A percentile compares a stretch with the other conserved stretches of the same genome.
phyloP scores from a whole-genome alignment of 1,284 basidiomycete genomes.

The Somion occarium region DNA sequence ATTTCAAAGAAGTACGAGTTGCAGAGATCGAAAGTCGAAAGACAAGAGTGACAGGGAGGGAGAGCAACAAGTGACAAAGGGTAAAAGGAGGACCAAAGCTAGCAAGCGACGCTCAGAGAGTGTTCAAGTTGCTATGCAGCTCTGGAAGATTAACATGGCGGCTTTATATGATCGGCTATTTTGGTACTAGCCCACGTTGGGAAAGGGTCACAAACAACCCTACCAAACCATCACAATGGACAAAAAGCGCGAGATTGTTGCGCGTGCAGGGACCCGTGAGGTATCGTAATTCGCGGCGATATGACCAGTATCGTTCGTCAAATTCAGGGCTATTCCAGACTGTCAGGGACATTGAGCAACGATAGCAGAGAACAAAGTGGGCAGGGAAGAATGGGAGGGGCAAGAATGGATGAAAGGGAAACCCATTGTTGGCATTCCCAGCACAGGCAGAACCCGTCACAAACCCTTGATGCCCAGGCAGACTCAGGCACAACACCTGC shows the following conservation, averaged over 20 bases:
- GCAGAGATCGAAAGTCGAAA: slow-evolving; percentile 16
- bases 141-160: slow-evolving; percentile 1
- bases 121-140: slow-evolving; percentile 5
- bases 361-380: background rate
- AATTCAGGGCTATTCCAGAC: background rate
- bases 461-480: slow-evolving; percentile 2
- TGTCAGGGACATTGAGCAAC: background rate
- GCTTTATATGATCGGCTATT: background rate
- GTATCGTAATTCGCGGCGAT: background rate
- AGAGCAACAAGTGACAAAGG: slow-evolving; percentile 1
- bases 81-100: slow-evolving; percentile 1
- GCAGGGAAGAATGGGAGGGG: slow-evolving; percentile 6
- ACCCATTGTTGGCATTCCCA: background rate
- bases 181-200: background rate
- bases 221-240: slow-evolving; percentile 15
- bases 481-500: background rate
- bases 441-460: background rate
- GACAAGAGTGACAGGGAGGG: slow-evolving; percentile 9
- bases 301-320: too few species aligned
- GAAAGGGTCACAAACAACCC: slow-evolving; percentile 12
- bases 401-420: slow-evolving; percentile 7
- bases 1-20: slow-evolving; percentile 19
- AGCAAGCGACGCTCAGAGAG: slow-evolving; percentile 7
- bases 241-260: background rate
- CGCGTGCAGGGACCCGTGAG: background rate